A percentile compares a stretch with the other conserved stretches of the same genome.
Evolutionary conservation across 2,329 filamentous ascomycete genomes (phyloP).

Genomic region (Coniochaeta prunicola): DNA sequence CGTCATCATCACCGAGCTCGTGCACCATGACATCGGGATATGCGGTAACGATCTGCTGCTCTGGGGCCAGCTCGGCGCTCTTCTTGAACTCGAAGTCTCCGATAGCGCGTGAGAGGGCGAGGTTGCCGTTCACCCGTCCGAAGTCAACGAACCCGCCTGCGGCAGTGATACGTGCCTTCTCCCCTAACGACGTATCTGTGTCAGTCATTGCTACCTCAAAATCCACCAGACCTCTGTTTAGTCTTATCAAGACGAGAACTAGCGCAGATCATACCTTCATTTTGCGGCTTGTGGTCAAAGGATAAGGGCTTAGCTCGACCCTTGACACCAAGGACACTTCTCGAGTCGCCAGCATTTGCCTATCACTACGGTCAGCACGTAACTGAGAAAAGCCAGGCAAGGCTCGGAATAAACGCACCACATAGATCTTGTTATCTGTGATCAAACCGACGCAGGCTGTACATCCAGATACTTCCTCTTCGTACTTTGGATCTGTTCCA

Average conservation of each 20-base stretch:
- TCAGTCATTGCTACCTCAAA: not conserved
- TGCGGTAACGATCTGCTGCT: slow-evolving; percentile 96
- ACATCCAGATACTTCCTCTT: slow-evolving; percentile 96
- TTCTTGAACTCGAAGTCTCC: slow-evolving; percentile 99
- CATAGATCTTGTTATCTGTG: slow-evolving; percentile 85
- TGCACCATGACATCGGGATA: slow-evolving; percentile 92
- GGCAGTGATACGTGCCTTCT: slow-evolving; percentile 92
- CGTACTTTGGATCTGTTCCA: slow-evolving; percentile 79
- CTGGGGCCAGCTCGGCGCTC: slow-evolving; percentile 91
- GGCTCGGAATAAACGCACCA: slow-evolving; percentile 56
- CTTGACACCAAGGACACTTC: slow-evolving; percentile 92
- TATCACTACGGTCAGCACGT: slow-evolving; percentile 31
- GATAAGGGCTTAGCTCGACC: slow-evolving; percentile 94
- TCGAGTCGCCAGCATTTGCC: slow-evolving; percentile 96
- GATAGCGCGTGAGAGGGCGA: slow-evolving; percentile 92
- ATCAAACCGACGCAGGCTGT: slow-evolving; percentile 89
- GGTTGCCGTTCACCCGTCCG: slow-evolving; percentile 94
- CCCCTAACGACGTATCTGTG: slow-evolving; percentile 44
- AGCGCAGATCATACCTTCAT: slow-evolving; percentile 61
- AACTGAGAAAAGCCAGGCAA: slow-evolving; percentile 6
- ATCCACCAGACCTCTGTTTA: too few species aligned
- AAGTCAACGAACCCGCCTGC: slow-evolving; percentile 98
- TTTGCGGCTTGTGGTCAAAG: slow-evolving; percentile 99
- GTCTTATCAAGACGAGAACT: not conserved
- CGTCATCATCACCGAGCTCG: slow-evolving; percentile 85